Evolutionary conservation across 2,329 filamentous ascomycete genomes (phyloP).

Genomic region (Penicillium sclerotiorum): DNA sequence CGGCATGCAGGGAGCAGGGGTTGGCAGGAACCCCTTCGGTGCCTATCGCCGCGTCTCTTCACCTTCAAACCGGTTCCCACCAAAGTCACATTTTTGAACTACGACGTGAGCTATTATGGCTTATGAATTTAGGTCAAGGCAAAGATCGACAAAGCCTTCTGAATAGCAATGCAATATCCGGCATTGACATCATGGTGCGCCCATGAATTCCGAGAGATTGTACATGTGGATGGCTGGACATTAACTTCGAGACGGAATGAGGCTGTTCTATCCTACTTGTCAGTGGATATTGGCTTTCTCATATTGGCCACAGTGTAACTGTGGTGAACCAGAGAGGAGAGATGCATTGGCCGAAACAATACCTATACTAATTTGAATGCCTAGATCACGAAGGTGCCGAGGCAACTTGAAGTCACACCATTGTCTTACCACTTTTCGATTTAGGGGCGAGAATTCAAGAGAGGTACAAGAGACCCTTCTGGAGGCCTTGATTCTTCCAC

Average conservation of each 20-base stretch:
- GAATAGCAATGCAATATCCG: not conserved
- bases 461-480: no score
- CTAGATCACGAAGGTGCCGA: no score
- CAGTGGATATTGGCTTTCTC: not conserved
- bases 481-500: no score
- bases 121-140: not conserved
- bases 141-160: not conserved
- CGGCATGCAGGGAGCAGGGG: slow-evolving; percentile 18
- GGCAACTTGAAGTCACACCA: no score
- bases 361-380: no score
- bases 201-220: slow-evolving; percentile 12
- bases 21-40: not conserved
- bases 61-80: slow-evolving; percentile 1
- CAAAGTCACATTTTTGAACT: not conserved
- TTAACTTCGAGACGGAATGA: slow-evolving; percentile 19
- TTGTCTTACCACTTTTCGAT: no score
- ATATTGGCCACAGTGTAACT: no score
- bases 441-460: no score
- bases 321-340: no score
- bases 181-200: slow-evolving; percentile 11
- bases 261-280: no score
- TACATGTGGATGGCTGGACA: slow-evolving; percentile 12
- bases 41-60: not conserved
- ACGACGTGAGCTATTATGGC: not conserved
- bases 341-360: no score